A percentile compares a stretch with the other conserved stretches of the same genome.
Conservation (phyloP, 345 rosid genomes). For the Citrus glauca region DNA sequence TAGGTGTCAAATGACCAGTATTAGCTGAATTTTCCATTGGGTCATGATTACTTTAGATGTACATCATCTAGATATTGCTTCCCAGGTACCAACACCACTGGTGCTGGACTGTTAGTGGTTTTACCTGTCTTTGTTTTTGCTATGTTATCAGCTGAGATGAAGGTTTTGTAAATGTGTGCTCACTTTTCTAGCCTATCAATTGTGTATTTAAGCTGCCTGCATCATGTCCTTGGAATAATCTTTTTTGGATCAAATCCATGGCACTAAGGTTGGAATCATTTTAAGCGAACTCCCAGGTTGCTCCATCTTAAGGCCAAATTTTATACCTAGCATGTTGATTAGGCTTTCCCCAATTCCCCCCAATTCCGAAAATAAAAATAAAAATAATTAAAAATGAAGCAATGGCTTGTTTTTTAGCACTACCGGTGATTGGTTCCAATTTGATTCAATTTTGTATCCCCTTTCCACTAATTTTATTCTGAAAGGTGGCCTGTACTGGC, state of each 20-base stretch:
- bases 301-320: not conserved
- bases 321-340: not conserved
- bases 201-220: not conserved
- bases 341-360: not conserved
- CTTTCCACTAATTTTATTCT: too few species aligned
- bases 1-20: not conserved
- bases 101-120: not conserved
- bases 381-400: not conserved
- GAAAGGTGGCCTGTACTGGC: not conserved
- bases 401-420: too few species aligned
- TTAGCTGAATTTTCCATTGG: not conserved
- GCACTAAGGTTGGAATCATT: not conserved
- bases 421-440: too few species aligned
- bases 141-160: not conserved
- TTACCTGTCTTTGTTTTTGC: not conserved
- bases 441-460: too few species aligned
- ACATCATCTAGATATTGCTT: not conserved
- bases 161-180: conserved; percentile 1
- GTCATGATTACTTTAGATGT: not conserved
- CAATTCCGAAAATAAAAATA: too few species aligned
- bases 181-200: not conserved
- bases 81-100: not conserved
- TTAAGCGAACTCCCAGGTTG: not conserved
- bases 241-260: not conserved
- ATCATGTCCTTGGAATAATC: not conserved